Conservation (phyloP, 495 filamentous ascomycete genomes). For the Penicillium subrubescens region DNA sequence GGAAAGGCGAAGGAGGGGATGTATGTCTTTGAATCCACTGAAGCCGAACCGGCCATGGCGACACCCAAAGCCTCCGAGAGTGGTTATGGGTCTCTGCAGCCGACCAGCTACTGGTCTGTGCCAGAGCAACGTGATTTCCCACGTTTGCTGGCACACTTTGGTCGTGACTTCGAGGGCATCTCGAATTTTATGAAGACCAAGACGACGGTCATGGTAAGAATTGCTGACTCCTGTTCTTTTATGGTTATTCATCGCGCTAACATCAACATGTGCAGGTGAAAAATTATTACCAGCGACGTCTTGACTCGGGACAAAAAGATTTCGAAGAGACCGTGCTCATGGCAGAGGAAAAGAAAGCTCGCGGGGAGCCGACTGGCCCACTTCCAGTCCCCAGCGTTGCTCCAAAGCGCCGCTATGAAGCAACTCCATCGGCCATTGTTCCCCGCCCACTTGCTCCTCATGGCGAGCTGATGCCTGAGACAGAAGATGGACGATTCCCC, state of each 20-base stretch:
- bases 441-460: slow-evolving; percentile 64
- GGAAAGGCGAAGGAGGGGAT: slow-evolving; percentile 42
- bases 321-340: slow-evolving; percentile 68
- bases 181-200: slow-evolving; percentile 88
- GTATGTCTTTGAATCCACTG: slow-evolving; percentile 46
- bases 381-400: slow-evolving; percentile 62
- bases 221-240: too few relatives aligned
- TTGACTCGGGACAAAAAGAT: slow-evolving; percentile 68
- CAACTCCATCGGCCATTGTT: slow-evolving; percentile 56
- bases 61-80: slow-evolving; percentile 32
- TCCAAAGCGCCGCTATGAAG: slow-evolving; percentile 60
- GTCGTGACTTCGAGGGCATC: slow-evolving; percentile 84
- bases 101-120: slow-evolving; percentile 98
- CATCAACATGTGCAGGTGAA: slow-evolving; percentile 64
- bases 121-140: slow-evolving; percentile 85
- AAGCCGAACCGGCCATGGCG: slow-evolving; percentile 36
- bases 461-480: slow-evolving; percentile 51
- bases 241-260: not conserved
- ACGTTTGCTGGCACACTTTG: slow-evolving; percentile 74
- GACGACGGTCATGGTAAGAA: slow-evolving; percentile 85
- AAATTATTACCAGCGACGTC: slow-evolving; percentile 82
- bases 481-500: slow-evolving; percentile 53
- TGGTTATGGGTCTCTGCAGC: slow-evolving; percentile 56
- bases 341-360: slow-evolving; percentile 67
- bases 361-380: slow-evolving; percentile 71